phyloP scores from a whole-genome alignment of 495 filamentous ascomycete genomes.

The Entonaema liquescens region DNA sequence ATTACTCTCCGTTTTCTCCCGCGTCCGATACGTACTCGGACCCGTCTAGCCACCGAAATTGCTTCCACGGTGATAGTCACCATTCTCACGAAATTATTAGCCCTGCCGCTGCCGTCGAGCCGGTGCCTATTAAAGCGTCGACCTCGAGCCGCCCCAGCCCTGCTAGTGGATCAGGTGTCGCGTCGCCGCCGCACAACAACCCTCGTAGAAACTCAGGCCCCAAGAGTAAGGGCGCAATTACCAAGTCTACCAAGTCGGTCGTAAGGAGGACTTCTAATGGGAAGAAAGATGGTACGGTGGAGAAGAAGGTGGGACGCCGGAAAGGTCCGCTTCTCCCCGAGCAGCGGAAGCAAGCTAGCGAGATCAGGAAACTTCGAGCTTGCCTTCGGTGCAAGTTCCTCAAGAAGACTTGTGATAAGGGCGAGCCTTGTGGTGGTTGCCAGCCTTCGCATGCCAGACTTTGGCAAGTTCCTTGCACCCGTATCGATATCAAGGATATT shows the following conservation, averaged over 20 bases:
- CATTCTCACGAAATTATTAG: constrained; percentile 66
- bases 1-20: constrained; percentile 74
- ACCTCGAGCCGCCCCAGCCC: constrained; percentile 64
- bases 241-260: constrained; percentile 82
- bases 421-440: constrained; percentile 91
- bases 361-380: constrained; percentile 90
- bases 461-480: constrained; percentile 95
- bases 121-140: constrained; percentile 74
- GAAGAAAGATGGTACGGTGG: constrained; percentile 74
- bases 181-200: constrained; percentile 64
- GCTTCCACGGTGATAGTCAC: constrained; percentile 58
- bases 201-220: constrained; percentile 67
- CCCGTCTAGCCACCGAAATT: constrained; percentile 59
- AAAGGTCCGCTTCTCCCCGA: constrained; percentile 90
- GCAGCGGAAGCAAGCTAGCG: constrained; percentile 90
- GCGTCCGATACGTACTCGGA: constrained; percentile 69
- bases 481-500: constrained; percentile 97
- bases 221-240: constrained; percentile 80
- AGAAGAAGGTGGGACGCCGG: constrained; percentile 89
- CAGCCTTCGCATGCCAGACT: constrained; percentile 90
- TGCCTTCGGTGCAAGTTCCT: constrained; percentile 97
- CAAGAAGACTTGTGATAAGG: constrained; percentile 97
- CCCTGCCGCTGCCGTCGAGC: constrained; percentile 72
- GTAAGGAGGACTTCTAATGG: constrained; percentile 76
- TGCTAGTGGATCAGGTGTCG: constrained; percentile 67